A percentile compares a stretch with the other conserved stretches of the same genome.
phyloP scores from a whole-genome alignment of 345 rosid species.

The Barbarea vulgaris region DNA sequence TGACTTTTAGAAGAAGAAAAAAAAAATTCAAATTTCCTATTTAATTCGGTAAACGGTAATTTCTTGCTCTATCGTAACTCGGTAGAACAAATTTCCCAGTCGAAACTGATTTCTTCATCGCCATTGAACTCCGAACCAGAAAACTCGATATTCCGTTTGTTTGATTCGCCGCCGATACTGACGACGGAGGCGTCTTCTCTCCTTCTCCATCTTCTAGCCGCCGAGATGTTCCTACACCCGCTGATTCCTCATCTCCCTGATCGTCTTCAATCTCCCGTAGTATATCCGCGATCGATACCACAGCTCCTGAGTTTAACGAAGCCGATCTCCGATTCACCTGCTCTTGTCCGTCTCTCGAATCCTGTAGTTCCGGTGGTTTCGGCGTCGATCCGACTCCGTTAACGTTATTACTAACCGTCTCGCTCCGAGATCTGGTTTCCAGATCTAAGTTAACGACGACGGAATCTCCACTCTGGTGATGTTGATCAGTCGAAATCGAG shows the following conservation, averaged over 20 bases:
- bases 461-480: constrained; percentile 24
- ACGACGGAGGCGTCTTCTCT: constrained; percentile 36
- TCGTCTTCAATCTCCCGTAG: constrained; percentile 43
- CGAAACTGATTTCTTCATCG: constrained; percentile 58
- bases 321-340: constrained; percentile 52
- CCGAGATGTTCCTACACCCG: constrained; percentile 32
- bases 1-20: not conserved
- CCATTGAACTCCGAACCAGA: constrained; percentile 46
- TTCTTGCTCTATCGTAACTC: constrained; percentile 50
- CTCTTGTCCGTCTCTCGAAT: not conserved
- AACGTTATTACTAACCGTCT: constrained; percentile 8
- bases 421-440: constrained; percentile 40
- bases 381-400: constrained; percentile 14
- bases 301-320: constrained; percentile 47
- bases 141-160: constrained; percentile 31
- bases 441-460: constrained; percentile 49
- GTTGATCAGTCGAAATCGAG: not conserved
- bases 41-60: constrained; percentile 42
- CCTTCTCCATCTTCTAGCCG: constrained; percentile 25
- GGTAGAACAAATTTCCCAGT: constrained; percentile 55
- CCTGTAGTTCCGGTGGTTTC: constrained; percentile 12
- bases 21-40: not conserved
- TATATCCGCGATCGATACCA: constrained; percentile 52
- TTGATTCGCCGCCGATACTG: constrained; percentile 19
- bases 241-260: constrained; percentile 38